phyloP scores from a whole-genome alignment of 108 stramenopile species.

The Cyclostephanos invisitatus region DNA sequence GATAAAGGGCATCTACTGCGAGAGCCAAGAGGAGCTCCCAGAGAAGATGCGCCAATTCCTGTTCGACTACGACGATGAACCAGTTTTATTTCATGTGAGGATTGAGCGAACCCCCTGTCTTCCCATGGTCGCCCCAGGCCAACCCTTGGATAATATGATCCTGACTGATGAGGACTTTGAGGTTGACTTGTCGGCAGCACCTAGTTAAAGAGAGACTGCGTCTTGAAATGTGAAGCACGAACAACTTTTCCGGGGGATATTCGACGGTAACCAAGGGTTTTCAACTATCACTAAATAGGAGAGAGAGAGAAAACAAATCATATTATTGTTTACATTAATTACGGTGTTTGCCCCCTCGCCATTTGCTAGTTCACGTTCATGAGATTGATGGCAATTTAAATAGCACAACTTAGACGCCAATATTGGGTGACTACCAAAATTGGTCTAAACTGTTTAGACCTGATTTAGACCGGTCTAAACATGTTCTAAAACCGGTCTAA shows the following conservation, averaged over 20 bases:
- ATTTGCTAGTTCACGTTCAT: too few relatives aligned
- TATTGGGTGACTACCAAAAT: too few relatives aligned
- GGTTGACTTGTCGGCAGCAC: slow-evolving; percentile 76
- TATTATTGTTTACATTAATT: too few relatives aligned
- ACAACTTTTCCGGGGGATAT: not conserved
- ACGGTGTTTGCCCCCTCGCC: not conserved
- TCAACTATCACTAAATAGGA: not conserved
- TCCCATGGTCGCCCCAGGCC: slow-evolving; percentile 86
- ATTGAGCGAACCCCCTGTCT: slow-evolving; percentile 87
- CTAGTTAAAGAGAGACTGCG: slow-evolving; percentile 60
- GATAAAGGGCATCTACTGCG: slow-evolving; percentile 78
- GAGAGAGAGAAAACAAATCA: not conserved
- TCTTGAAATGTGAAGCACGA: not conserved
- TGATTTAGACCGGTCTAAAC: too few relatives aligned
- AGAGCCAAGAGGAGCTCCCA: slow-evolving; percentile 73
- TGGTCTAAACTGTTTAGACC: too few relatives aligned
- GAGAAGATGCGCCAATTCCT: slow-evolving; percentile 83
- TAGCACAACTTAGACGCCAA: too few relatives aligned
- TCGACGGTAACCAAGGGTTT: not conserved
- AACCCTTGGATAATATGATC: slow-evolving; percentile 89
- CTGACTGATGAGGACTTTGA: slow-evolving; percentile 81
- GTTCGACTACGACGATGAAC: slow-evolving; percentile 84
- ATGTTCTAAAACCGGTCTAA: too few relatives aligned
- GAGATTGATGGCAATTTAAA: too few relatives aligned
- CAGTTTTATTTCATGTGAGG: slow-evolving; percentile 88